phyloP scores from a whole-genome alignment of 2,329 filamentous ascomycete genomes.

The Pseudocercospora crystallina region DNA sequence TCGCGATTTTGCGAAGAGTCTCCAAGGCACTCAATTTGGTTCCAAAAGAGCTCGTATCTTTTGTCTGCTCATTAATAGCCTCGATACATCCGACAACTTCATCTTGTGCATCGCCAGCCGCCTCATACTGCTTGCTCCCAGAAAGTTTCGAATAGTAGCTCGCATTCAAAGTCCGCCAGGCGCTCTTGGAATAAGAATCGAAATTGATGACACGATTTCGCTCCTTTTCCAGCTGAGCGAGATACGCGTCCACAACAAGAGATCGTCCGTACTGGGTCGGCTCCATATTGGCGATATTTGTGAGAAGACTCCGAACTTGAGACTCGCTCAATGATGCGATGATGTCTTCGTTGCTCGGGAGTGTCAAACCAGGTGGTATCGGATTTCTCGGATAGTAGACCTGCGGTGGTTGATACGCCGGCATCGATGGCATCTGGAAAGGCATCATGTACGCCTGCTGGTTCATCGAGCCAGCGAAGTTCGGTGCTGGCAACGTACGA shows the following conservation, averaged over 20 bases:
- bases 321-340: not conserved
- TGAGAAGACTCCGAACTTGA: not conserved
- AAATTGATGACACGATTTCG: constrained; percentile 1
- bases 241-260: not conserved
- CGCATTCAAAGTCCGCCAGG: constrained; percentile 3
- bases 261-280: not conserved
- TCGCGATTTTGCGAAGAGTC: constrained; percentile 10
- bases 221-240: not conserved
- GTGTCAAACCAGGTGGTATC: not conserved
- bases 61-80: not conserved
- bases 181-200: not conserved
- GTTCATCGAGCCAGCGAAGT: no score
- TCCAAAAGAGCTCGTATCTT: constrained; percentile 1
- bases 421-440: no score
- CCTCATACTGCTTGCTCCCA: constrained; percentile 9
- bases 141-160: not conserved
- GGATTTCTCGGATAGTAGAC: no score
- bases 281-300: not conserved
- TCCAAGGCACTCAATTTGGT: constrained; percentile 12
- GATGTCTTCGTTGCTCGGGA: not conserved
- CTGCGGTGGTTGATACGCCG: no score
- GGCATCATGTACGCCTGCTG: no score
- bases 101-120: not conserved
- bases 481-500: no score
- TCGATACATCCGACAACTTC: constrained; percentile 9